Percentiles rank a stretch among this genome's conserved stretches.
Conservation (phyloP, 192 early-diverging fungal species). For the Spizellomyces punctatus region DNA sequence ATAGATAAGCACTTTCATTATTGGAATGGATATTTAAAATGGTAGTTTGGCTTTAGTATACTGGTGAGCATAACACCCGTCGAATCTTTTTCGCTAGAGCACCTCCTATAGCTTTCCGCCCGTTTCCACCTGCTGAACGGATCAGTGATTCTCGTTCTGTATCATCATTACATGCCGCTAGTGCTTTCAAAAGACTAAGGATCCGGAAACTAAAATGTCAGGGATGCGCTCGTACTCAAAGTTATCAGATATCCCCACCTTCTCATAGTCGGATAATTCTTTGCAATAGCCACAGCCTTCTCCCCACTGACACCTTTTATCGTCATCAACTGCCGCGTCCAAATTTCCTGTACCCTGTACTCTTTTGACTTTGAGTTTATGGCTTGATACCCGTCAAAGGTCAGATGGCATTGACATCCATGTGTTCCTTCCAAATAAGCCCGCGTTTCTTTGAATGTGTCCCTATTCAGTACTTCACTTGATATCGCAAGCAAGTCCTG, state of each 20-base stretch:
- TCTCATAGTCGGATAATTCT: slow-evolving; percentile 69
- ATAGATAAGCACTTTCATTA: too few species aligned
- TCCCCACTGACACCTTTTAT: slow-evolving; percentile 82
- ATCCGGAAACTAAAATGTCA: neutral
- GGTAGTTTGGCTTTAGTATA: neutral
- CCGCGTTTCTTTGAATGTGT: slow-evolving; percentile 28
- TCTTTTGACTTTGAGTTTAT: slow-evolving; percentile 77
- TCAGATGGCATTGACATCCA: slow-evolving; percentile 49
- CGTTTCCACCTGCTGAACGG: slow-evolving; percentile 37
- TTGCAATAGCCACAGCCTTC: slow-evolving; percentile 77
- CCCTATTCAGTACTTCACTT: neutral
- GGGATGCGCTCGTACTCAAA: neutral
- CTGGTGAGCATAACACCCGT: neutral
- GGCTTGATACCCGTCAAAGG: slow-evolving; percentile 63
- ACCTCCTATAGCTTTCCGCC: slow-evolving; percentile 38
- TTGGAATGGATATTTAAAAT: too few species aligned
- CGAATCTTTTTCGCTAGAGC: slow-evolving; percentile 41
- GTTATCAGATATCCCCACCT: slow-evolving; percentile 20
- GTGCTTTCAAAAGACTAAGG: slow-evolving; percentile 48
- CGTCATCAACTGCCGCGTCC: slow-evolving; percentile 82
- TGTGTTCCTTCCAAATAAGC: slow-evolving; percentile 16
- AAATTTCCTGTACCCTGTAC: slow-evolving; percentile 74
- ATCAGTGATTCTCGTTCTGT: slow-evolving; percentile 53
- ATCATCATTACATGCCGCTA: slow-evolving; percentile 42
- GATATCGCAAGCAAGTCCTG: too few species aligned